Percentiles rank a stretch among this genome's conserved stretches.
phyloP scores from a whole-genome alignment of 1,139 yeast species.

The Saccharomyces hybrid region DNA sequence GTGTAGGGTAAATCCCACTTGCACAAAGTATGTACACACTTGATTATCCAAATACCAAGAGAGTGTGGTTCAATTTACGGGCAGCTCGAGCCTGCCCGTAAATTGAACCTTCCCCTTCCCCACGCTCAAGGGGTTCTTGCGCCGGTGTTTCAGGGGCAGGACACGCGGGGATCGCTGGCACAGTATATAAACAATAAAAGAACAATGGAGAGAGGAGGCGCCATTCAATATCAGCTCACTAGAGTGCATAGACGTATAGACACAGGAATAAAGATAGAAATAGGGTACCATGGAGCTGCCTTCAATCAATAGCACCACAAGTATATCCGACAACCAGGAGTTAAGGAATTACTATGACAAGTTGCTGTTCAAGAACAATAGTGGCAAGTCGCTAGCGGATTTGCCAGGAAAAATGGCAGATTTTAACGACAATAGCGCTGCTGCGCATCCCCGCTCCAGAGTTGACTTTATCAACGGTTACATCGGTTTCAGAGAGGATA shows the following conservation, averaged over 20 bases:
- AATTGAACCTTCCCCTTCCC: neutral
- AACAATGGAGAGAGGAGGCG: neutral
- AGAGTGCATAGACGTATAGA: neutral
- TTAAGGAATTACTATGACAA: constrained; percentile 30
- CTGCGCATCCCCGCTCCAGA: constrained; percentile 1
- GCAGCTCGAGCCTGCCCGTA: neutral
- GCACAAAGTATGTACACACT: neutral
- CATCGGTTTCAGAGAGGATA: neutral
- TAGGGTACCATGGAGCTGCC: constrained; percentile 20
- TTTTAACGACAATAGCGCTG: neutral
- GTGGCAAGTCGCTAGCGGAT: constrained; percentile 30
- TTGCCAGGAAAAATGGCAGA: constrained; percentile 19
- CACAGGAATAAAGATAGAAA: neutral
- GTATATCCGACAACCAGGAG: constrained; percentile 31
- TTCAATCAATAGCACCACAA: constrained; percentile 30
- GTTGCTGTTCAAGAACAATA: constrained; percentile 26
- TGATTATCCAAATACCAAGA: neutral
- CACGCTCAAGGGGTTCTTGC: neutral
- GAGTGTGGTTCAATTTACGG: neutral
- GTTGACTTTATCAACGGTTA: constrained; percentile 5
- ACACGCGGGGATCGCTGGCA: constrained; percentile 1
- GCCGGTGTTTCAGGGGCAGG: constrained; percentile 1
- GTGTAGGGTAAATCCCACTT: neutral
- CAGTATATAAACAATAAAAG: neutral
- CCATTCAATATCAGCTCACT: neutral